These are phyloP conservation scores for Phytophthora megakarya DNA, from an alignment of 352 stramenopile genomes.

Conservation along the genomic window DNA sequence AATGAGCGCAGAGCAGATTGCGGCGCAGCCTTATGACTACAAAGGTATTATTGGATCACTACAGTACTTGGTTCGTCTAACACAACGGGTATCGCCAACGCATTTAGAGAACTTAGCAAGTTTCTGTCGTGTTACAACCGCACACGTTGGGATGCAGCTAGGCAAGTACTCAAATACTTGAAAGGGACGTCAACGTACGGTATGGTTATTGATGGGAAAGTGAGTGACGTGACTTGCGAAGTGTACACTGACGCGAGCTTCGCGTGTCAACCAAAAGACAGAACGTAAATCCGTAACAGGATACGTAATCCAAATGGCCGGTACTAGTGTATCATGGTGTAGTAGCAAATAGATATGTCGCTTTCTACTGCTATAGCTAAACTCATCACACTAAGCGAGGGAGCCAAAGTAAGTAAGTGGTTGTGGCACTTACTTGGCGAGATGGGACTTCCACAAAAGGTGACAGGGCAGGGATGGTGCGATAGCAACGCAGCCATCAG, in stretches of 20 bases:
- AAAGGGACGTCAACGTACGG: conserved; percentile 14
- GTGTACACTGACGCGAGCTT: conserved; percentile 21
- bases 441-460: too few relatives aligned
- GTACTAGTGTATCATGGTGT: conserved; percentile 8
- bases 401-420: too few relatives aligned
- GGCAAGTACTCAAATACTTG: conserved; percentile 31
- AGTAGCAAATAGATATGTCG: too few relatives aligned
- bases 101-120: too few relatives aligned
- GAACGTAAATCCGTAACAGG: conserved; percentile 14
- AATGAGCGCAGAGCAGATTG: conserved; percentile 24
- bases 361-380: too few relatives aligned
- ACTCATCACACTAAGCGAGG: too few relatives aligned
- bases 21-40: conserved; percentile 27
- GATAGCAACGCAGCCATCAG: too few relatives aligned
- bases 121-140: too few relatives aligned
- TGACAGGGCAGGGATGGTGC: too few relatives aligned
- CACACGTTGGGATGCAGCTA: too few relatives aligned
- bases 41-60: conserved; percentile 25
- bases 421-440: too few relatives aligned
- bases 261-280: conserved; percentile 16
- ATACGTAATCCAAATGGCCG: conserved; percentile 6
- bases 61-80: conserved; percentile 33
- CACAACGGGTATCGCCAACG: too few relatives aligned
- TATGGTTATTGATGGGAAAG: conserved; percentile 4
- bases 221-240: neutral